A percentile compares a stretch with the other conserved stretches of the same genome.
Conservation (phyloP, 2,329 filamentous ascomycete genomes). For the Aspergillus sp. region DNA sequence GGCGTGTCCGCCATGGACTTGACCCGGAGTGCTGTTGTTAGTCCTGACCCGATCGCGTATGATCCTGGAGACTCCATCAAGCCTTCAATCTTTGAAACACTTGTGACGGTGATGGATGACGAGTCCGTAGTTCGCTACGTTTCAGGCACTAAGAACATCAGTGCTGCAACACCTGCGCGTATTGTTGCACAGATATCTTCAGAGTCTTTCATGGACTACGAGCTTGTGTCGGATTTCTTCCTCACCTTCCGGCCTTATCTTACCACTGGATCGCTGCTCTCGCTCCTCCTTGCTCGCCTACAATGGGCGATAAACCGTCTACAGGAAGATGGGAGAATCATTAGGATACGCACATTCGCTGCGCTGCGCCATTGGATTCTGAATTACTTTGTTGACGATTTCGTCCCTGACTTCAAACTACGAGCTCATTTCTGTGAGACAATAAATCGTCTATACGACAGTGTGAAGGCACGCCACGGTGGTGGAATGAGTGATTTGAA, state of each 20-base stretch:
- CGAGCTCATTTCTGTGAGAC: constrained; percentile 78
- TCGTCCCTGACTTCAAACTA: constrained; percentile 74
- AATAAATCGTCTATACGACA: constrained; percentile 67
- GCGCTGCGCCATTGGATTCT: constrained; percentile 95
- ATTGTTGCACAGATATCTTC: constrained; percentile 97
- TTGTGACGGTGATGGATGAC: constrained; percentile 83
- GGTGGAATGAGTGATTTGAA: constrained; percentile 71
- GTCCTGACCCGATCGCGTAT: constrained; percentile 48
- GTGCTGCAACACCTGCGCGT: constrained; percentile 85
- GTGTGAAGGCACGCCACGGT: constrained; percentile 56
- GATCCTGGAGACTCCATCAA: constrained; percentile 66
- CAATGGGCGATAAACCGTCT: constrained; percentile 81
- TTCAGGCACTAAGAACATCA: constrained; percentile 70
- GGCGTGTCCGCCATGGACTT: constrained; percentile 39
- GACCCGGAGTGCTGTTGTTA: constrained; percentile 36
- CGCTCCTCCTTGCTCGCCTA: constrained; percentile 82
- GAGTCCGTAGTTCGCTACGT: constrained; percentile 82
- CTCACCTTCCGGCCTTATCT: constrained; percentile 91
- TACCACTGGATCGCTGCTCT: constrained; percentile 73
- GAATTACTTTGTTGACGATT: constrained; percentile 97
- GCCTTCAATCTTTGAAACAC: constrained; percentile 72
- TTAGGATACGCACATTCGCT: constrained; percentile 94
- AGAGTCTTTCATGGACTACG: constrained; percentile 93
- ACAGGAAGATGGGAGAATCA: constrained; percentile 87
- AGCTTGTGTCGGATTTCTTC: constrained; percentile 96